Evolutionary conservation across 306 rosid genomes (phyloP), one percentile per base, ranked within the genome.

Genomic region (Rubus idaeus): DNA sequence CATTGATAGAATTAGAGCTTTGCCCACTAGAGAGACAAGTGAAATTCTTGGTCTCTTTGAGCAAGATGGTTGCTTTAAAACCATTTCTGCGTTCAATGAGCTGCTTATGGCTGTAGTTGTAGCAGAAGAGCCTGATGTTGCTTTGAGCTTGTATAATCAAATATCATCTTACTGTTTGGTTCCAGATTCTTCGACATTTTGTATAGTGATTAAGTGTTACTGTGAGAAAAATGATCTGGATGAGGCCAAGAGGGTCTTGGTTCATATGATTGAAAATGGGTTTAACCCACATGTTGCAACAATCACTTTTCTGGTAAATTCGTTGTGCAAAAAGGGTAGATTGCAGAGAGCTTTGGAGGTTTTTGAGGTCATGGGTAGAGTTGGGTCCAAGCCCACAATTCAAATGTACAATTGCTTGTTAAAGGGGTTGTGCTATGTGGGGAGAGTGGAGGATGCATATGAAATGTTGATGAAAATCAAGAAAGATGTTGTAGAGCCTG

Each of bases 391-490:
- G 61, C 87, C 79, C 18, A 71, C 77, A 9, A 78, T 94, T 77
- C 89, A 86, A 46, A 65, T 80, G 26, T 80, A 91, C 56, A 94
- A 90, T 30, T 94, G 93, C 73, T 87, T 91, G 96, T 77, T 91
- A 9, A 91, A 90, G 83, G 98, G 98, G 21, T 77, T 94, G 75
- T 87, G 93, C 52, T 91, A 85, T 73, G 94, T 94, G 46, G 98
- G 97, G 50, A 89, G 84, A 72, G 91, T 94, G 52, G 98, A 94
- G 68, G 89, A 86, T 71, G 96, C 98, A 18, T 35, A 75, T 68
- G 97, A 91, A n/a, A 83, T 91, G 85, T 74, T 90, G 82, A 73
- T 45, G 73, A 53, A 62, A 9, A 86, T 91, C 77, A 86, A 89
- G 81, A 76, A 78, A 64, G 68, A 71, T 17, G 61, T 41, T 3